Evolutionary conservation across 495 filamentous ascomycete genomes (phyloP).

Genomic region (Evernia prunastri): DNA sequence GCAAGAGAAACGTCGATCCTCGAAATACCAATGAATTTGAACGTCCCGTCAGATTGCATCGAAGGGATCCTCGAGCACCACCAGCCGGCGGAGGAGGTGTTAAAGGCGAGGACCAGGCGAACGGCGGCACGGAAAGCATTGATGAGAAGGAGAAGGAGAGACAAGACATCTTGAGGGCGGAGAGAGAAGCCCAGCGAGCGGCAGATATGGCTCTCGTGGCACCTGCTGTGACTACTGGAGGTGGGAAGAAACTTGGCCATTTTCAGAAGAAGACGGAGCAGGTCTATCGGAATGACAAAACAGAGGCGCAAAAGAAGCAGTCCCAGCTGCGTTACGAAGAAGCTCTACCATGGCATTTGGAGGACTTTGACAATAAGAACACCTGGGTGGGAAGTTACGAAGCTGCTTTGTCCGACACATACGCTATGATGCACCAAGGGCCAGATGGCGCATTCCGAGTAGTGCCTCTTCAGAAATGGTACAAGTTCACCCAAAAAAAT

Average conservation of each 20-base stretch:
- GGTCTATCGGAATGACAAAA: slow-evolving; percentile 72
- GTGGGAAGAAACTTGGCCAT: slow-evolving; percentile 53
- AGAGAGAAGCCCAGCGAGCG: slow-evolving; percentile 74
- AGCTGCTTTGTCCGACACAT: slow-evolving; percentile 68
- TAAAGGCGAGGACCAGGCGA: slow-evolving; percentile 45
- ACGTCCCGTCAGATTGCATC: slow-evolving; percentile 78
- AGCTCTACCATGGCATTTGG: slow-evolving; percentile 89
- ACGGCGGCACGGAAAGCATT: slow-evolving; percentile 40
- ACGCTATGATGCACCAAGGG: slow-evolving; percentile 68
- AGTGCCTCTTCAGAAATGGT: slow-evolving; percentile 91
- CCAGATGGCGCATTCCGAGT: slow-evolving; percentile 61
- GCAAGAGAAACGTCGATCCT: slow-evolving; percentile 61
- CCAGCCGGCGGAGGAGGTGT: slow-evolving; percentile 41
- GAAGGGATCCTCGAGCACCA: slow-evolving; percentile 76
- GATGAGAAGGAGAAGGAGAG: slow-evolving; percentile 65
- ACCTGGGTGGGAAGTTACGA: slow-evolving; percentile 90
- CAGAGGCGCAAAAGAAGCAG: slow-evolving; percentile 71
- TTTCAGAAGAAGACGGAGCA: slow-evolving; percentile 60
- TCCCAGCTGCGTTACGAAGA: slow-evolving; percentile 87
- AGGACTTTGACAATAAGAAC: slow-evolving; percentile 91
- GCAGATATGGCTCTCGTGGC: slow-evolving; percentile 84
- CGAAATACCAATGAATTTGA: slow-evolving; percentile 74
- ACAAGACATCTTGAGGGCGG: slow-evolving; percentile 60
- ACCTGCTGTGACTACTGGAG: slow-evolving; percentile 51
- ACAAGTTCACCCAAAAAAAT: slow-evolving; percentile 78